Base-by-base conservation (phyloP, 306 rosid genomes). In the Purshia tridentata region DNA sequence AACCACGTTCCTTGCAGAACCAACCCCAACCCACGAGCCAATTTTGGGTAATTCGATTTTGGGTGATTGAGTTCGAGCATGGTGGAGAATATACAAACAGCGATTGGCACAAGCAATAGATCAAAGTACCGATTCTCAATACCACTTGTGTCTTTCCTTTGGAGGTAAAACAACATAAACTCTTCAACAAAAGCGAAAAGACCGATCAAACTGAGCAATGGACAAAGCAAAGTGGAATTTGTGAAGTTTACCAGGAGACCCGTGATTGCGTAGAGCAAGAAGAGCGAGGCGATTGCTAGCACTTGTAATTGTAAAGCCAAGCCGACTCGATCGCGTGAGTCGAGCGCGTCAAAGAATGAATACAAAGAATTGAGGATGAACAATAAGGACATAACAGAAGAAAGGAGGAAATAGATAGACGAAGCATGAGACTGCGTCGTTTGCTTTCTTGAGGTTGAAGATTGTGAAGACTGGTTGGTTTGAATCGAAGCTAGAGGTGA, bases 1-100 rank as follows among this genome's bases (percentile, higher is more conserved):
- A 93, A 84, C 98, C 98, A 93, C 4, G 83, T 75, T 3, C 98
- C 98, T 29, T 93, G 97, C 4, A 91, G 69, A 63, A 86, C 76
- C 60, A 93, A 62, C 23, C 92, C 98, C 29, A 85, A 52, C 70
- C 88, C 97, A 18, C 96, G 92, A 3, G 75, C 88, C 77, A 93
- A 37, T 77, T 74, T 86, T 6, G 92, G 86, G 2, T 73, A 23
- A 62, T 11, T 56, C 65, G 86, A 89, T 8, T 47, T 22, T 0
- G 90, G 79, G n/a, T 85, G 74, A 13, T 54, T 74, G 75, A 88
- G 19, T 44, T 86, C 87, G 12, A 88, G 62, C 8, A 79, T 6
- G 0, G 96, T 91, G 3, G 91, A 81, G 59, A 91, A 48, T 9
- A 88, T 39, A 57, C 98, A 93, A 3, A 86, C 23, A 0, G 80